These are phyloP conservation scores for Mallotus repandus DNA, from an alignment of 441 rosid genomes.

Conservation along the genomic window DNA sequence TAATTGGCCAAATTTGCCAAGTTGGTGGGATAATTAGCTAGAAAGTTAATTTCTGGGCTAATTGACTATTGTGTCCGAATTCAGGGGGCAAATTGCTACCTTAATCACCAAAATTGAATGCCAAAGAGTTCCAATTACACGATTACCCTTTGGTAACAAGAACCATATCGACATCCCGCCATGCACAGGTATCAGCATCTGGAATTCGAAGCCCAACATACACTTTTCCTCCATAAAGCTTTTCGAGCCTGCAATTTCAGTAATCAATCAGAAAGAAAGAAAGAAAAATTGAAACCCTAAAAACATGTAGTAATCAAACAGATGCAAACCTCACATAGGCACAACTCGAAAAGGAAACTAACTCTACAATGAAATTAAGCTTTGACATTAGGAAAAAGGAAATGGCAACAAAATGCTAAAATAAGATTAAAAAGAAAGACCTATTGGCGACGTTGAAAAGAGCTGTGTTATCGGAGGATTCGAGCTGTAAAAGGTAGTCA, in stretches of 20 bases:
- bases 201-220: constrained; percentile 91
- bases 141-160: constrained; percentile 65
- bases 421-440: constrained; percentile 24
- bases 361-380: too few relatives aligned
- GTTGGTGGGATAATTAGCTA: too few relatives aligned
- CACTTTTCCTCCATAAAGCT: constrained; percentile 77
- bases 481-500: constrained; percentile 53
- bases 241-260: constrained; percentile 54
- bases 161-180: constrained; percentile 68
- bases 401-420: too few relatives aligned
- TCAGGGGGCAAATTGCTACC: too few relatives aligned
- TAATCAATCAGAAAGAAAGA: not conserved
- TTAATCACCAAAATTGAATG: too few relatives aligned
- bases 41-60: too few relatives aligned
- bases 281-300: not conserved
- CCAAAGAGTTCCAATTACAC: not conserved
- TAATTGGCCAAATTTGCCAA: too few relatives aligned
- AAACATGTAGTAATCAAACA: too few relatives aligned
- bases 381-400: too few relatives aligned
- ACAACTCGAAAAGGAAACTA: too few relatives aligned
- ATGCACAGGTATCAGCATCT: constrained; percentile 74
- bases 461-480: constrained; percentile 60
- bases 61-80: too few relatives aligned
- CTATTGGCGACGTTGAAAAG: constrained; percentile 72
- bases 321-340: too few relatives aligned